These are phyloP conservation scores for Garcia nutans DNA, from an alignment of 345 rosid species.

Conservation along the genomic window DNA sequence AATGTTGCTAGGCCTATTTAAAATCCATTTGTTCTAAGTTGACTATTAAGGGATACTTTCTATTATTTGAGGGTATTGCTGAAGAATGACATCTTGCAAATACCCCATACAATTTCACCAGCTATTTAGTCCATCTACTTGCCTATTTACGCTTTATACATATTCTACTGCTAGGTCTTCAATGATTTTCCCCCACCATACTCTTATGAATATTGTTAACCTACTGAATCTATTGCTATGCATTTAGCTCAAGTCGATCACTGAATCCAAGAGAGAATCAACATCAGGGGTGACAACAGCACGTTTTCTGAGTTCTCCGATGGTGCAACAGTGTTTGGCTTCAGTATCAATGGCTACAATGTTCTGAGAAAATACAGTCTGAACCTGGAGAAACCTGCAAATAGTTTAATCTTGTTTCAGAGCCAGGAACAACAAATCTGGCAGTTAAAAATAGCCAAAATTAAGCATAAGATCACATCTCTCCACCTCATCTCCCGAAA, in stretches of 20 bases:
- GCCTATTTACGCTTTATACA: not conserved
- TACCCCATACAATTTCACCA: not conserved
- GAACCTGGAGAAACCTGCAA: slow-evolving; percentile 70
- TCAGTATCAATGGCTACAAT: slow-evolving; percentile 48
- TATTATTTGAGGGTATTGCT: too few species aligned
- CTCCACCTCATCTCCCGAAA: not conserved
- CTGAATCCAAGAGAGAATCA: slow-evolving; percentile 47
- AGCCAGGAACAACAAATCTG: not conserved
- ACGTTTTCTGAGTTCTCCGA: slow-evolving; percentile 67
- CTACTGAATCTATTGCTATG: not conserved
- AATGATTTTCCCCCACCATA: too few species aligned
- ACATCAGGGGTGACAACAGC: slow-evolving; percentile 66
- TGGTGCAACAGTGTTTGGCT: slow-evolving; percentile 48
- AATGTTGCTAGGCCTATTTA: too few species aligned
- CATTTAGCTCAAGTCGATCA: slow-evolving; percentile 26
- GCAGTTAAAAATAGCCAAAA: not conserved
- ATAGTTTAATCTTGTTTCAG: not conserved
- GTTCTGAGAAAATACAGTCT: slow-evolving; percentile 65
- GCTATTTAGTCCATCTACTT: not conserved
- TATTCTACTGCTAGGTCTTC: not conserved
- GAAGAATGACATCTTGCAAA: slow-evolving; percentile 6
- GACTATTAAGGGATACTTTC: not conserved
- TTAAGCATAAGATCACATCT: not conserved
- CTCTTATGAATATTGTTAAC: not conserved
- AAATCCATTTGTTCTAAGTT: too few species aligned